These are phyloP conservation scores for Haematococcus sp. DNA, from an alignment of 139 green algal species.

Conservation along the genomic window DNA sequence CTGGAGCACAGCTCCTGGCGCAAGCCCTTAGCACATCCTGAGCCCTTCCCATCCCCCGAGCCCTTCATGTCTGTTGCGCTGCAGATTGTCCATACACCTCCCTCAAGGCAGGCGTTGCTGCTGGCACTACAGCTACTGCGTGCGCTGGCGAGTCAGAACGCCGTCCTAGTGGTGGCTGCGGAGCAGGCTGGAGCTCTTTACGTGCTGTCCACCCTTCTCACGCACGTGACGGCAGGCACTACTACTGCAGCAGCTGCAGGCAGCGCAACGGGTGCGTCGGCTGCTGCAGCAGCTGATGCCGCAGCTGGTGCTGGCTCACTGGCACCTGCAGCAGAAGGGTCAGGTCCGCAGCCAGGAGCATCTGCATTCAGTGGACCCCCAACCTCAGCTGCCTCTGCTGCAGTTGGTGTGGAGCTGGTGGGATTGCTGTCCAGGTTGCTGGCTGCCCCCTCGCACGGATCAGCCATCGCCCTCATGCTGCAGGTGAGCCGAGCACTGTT, in stretches of 20 bases:
- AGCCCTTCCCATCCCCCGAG: too few species aligned
- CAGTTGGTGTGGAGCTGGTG: slow-evolving; percentile 49
- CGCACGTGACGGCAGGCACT: too few species aligned
- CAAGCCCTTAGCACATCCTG: too few species aligned
- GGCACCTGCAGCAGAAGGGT: too few species aligned
- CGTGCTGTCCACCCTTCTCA: background rate
- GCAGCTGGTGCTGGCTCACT: too few species aligned
- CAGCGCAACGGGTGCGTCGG: too few species aligned
- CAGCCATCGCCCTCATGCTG: slow-evolving; percentile 59
- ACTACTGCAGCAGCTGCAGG: too few species aligned
- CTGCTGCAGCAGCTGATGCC: too few species aligned
- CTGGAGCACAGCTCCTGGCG: too few species aligned
- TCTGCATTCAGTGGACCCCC: too few species aligned
- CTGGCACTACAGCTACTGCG: slow-evolving; percentile 65
- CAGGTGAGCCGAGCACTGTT: slow-evolving; percentile 11
- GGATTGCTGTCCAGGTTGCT: slow-evolving; percentile 60
- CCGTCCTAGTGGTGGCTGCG: slow-evolving; percentile 6
- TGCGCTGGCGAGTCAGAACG: slow-evolving; percentile 36
- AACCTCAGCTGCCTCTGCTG: background rate
- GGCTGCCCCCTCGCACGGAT: slow-evolving; percentile 68
- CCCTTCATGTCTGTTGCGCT: slow-evolving; percentile 30
- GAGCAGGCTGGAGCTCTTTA: slow-evolving; percentile 6
- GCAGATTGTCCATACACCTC: slow-evolving; percentile 63
- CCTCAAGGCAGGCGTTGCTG: slow-evolving; percentile 33
- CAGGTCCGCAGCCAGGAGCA: too few species aligned